Conservation (phyloP, 495 filamentous ascomycete genomes). For the Pseudomonodictys pantanalensis region DNA sequence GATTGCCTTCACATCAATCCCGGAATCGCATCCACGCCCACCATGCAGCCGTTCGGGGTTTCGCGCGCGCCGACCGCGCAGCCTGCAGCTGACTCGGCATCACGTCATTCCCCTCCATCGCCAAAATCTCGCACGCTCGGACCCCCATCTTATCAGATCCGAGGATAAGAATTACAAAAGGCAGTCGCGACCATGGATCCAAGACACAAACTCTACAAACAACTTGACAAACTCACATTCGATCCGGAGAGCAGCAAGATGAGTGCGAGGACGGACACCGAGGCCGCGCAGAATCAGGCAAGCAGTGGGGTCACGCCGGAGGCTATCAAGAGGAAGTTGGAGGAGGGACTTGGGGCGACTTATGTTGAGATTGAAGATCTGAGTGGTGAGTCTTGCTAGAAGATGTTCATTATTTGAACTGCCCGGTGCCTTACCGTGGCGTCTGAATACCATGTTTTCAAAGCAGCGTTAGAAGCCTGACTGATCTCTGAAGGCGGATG, state of each 20-base stretch:
- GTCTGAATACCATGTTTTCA: background rate
- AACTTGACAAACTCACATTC: constrained; percentile 18
- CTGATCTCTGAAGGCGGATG: constrained; percentile 70
- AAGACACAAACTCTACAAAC: constrained; percentile 21
- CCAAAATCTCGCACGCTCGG: background rate
- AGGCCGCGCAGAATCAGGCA: constrained; percentile 44
- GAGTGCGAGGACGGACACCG: constrained; percentile 43
- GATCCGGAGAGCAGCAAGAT: constrained; percentile 25
- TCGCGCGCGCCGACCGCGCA: constrained; percentile 1
- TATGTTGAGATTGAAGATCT: constrained; percentile 92
- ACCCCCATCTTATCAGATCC: constrained; percentile 31
- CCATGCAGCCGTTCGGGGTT: no score
- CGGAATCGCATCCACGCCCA: no score
- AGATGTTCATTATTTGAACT: background rate
- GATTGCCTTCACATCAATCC: constrained; percentile 6
- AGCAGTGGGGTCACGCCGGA: constrained; percentile 65
- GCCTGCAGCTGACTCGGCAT: background rate
- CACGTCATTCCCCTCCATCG: constrained; percentile 16
- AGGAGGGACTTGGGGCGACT: constrained; percentile 68
- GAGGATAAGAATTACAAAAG: constrained; percentile 4
- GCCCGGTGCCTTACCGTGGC: no score
- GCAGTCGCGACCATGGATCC: constrained; percentile 13
- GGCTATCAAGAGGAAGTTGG: constrained; percentile 64
- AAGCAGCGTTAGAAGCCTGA: background rate
- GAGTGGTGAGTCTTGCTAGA: constrained; percentile 62